phyloP scores from a whole-genome alignment of 2,329 filamentous ascomycete genomes.

The Ophiostoma australiae region DNA sequence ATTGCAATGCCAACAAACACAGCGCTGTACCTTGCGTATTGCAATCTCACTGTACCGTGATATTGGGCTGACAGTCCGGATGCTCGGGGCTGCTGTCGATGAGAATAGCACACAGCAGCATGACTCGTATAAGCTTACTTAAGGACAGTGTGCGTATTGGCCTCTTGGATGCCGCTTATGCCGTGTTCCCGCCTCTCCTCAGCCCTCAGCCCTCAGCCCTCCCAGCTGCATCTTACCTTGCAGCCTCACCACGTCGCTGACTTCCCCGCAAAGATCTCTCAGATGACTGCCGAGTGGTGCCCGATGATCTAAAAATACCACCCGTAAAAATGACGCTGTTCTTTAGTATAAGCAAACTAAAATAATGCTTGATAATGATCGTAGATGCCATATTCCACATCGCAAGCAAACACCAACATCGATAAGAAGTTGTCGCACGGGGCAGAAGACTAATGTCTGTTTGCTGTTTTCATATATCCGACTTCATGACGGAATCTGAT shows the following conservation, averaged over 20 bases:
- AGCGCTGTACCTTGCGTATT: neutral
- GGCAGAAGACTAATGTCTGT: too few relatives aligned
- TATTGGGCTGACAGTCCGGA: neutral
- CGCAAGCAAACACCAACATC: too few relatives aligned
- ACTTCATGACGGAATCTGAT: too few relatives aligned
- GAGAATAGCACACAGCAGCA: neutral
- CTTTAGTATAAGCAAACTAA: too few relatives aligned
- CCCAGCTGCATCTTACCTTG: neutral
- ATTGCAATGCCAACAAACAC: too few relatives aligned
- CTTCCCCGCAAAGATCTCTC: neutral
- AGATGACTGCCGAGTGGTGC: neutral
- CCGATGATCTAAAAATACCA: conserved; percentile 1
- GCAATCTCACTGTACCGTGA: neutral
- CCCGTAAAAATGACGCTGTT: neutral
- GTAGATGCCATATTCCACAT: too few relatives aligned
- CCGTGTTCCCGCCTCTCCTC: neutral
- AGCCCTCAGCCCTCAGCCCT: neutral
- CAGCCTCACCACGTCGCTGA: neutral
- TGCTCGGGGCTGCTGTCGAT: neutral
- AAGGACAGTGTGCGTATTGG: neutral
- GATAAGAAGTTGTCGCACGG: too few relatives aligned
- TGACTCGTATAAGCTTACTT: conserved; percentile 5
- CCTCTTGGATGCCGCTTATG: neutral
- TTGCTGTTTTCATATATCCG: too few relatives aligned
- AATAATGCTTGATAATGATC: too few relatives aligned